Evolutionary conservation across 192 early-diverging fungal genomes (phyloP), one percentile per base, ranked within the genome.

Genomic region (Backusella psychrophila): DNA sequence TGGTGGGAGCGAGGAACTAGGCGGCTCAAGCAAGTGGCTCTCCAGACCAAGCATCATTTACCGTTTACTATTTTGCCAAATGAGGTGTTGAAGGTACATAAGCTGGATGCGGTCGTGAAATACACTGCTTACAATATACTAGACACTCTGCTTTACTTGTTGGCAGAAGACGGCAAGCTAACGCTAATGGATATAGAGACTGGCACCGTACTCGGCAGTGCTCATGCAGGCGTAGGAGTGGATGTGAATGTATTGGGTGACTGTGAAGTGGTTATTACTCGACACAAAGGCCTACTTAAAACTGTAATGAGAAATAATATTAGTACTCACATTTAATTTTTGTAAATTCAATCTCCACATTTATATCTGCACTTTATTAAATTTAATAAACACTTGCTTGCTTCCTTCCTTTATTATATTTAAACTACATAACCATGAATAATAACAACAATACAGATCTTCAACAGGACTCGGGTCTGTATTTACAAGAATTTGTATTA

Each of bases 401-500:
- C n/a, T 11, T 38, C 66, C 33, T 66, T 66, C 21, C 52, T 34
- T 21, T 21, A 15, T 53, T 59, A 68, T 68, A 75, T 66, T 67
- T 53, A 9, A 53, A 53, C 21, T 21, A 4, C 4, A 79, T 19
- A 69, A 23, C 6, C 39, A 69, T 19, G 17, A 71, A 33, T 14
- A 44, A 71, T 44, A 41, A 44, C 34, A 21, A 31, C 2, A 66
- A 41, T 66, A 19, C 63, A 31, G 79, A 80, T 52, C 72, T 80
- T 17, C 80, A 77, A n/a, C 75, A 77, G 23, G 80, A 81, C 70
- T 73, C 66, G 3, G 73, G 73, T 26, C 46, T 72, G 35, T 81
- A 81, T 46, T 56, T 81, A 33, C 80, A 81, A 71, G 80, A 81
- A 73, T 81, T 77, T 65, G 52, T 81, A 33, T 38, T 39, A 33